phyloP scores from a whole-genome alignment of 2,329 filamentous ascomycete species.

The Cryphonectria naterciae region DNA sequence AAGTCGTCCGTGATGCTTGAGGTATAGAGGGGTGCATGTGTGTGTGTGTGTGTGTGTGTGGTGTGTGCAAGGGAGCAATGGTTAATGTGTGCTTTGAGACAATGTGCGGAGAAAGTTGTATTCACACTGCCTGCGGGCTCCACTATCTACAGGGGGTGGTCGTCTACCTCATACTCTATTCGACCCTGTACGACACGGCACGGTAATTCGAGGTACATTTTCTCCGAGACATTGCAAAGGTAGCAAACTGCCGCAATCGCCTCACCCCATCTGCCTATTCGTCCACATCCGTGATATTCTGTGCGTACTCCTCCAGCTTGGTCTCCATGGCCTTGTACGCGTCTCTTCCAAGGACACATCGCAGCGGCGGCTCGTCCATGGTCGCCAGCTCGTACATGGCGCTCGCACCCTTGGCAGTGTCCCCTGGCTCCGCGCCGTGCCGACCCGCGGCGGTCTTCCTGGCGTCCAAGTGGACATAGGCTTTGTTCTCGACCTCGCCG shows the following conservation, averaged over 20 bases:
- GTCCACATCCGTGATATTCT: conserved; percentile 9
- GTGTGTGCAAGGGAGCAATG: not conserved
- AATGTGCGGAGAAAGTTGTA: not conserved
- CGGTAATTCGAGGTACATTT: not conserved
- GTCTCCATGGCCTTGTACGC: conserved; percentile 6
- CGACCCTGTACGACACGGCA: not conserved
- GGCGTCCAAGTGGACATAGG: conserved; percentile 38
- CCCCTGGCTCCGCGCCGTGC: conserved; percentile 57
- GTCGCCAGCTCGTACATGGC: conserved; percentile 55
- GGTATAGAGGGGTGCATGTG: no score
- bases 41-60: not conserved
- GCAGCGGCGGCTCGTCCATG: conserved; percentile 13
- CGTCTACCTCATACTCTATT: not conserved
- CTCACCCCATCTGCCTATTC: not conserved
- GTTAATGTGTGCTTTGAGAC: not conserved
- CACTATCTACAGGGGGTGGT: not conserved
- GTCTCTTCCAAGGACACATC: conserved; percentile 13
- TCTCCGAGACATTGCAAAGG: not conserved
- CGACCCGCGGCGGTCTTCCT: conserved; percentile 36
- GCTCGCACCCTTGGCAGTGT: conserved; percentile 56
- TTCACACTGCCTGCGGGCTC: not conserved
- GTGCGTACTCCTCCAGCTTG: conserved; percentile 7
- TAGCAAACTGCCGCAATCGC: not conserved
- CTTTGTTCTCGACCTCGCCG: conserved; percentile 43
- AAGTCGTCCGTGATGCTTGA: not conserved